Evolutionary conservation across 78 protist species (phyloP), one percentile per base, ranked within the genome.

Genomic region (Dictyostelium firmibasis): DNA sequence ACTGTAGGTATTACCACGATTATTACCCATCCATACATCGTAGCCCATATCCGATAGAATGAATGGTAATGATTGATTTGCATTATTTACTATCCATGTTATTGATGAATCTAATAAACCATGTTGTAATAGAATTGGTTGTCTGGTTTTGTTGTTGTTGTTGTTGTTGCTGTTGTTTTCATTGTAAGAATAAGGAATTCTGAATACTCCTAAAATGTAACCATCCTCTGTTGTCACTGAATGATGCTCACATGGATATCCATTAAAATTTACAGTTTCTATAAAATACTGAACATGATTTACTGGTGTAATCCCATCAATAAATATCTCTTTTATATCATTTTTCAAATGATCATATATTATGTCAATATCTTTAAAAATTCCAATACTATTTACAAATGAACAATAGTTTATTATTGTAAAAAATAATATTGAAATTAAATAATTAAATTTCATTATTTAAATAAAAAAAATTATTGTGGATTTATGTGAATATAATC

Each of bases 21-120:
- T 78, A 93, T 97, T 97, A 16, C 96, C 95, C 62, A 97, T 35
- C 97, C 98, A 97, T 7, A 95, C 97, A 77, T 97, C 98, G 60
- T 89, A 97, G 7, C 97, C 97, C 2, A 25, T 84, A 72, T 97
- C 97, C 20, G 95, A 92, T 36, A 96, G 64, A 6, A 93, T 83
- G 70, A 60, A 91, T 14, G 95, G 88, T 29, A 96, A 82, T 20
- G 84, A 74, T 70, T 81, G 64, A 23, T 50, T 23, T 60, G 92
- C 76, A n/a, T 27, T n/a, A 85, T 95, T 95, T 9, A 83, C 23
- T 27, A 95, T 81, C 92, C 92, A 86, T 27, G 86, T 86, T 33
- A 62, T n/a, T 5, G 94, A 44, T 44, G 93, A 69, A 67, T 91
- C 97, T 10, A 95, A 16, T 44, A 96, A 9, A 53, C 97, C 97